Evolutionary conservation across 2,329 filamentous ascomycete genomes (phyloP).

Genomic region (Apiospora koreana): DNA sequence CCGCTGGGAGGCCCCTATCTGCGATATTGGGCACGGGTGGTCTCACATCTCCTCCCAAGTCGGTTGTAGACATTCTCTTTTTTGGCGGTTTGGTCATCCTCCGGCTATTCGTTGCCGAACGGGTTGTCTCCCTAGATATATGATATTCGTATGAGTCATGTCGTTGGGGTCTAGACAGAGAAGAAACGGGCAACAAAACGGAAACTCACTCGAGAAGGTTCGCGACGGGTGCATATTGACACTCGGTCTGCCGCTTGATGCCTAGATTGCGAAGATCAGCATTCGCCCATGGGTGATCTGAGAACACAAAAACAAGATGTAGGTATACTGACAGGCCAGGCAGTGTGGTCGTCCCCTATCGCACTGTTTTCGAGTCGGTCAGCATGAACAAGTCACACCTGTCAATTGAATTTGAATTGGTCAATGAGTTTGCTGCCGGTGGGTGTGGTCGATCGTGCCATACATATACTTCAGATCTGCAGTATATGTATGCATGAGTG

Average conservation of each 20-base stretch:
- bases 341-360: constrained; percentile 72
- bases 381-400: neutral
- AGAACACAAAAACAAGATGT: neutral
- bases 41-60: constrained; percentile 31
- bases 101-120: constrained; percentile 73
- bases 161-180: neutral
- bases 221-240: constrained; percentile 74
- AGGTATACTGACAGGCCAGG: constrained; percentile 56
- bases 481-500: neutral
- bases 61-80: constrained; percentile 44
- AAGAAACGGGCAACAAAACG: neutral
- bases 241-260: constrained; percentile 75
- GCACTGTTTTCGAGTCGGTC: constrained; percentile 51
- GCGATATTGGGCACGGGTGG: constrained; percentile 55
- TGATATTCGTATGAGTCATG: constrained; percentile 15
- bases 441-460: neutral
- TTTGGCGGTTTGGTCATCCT: constrained; percentile 88
- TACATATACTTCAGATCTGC: neutral
- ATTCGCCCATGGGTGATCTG: neutral
- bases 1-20: constrained; percentile 50
- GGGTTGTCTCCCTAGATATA: constrained; percentile 54
- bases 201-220: constrained; percentile 70
- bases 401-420: neutral
- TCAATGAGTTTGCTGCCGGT: neutral
- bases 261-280: constrained; percentile 42